Evolutionary conservation across 768 basidiomycete species (phyloP), one percentile per base, ranked within the genome.

Genomic region (Wakefieldia striispora): DNA sequence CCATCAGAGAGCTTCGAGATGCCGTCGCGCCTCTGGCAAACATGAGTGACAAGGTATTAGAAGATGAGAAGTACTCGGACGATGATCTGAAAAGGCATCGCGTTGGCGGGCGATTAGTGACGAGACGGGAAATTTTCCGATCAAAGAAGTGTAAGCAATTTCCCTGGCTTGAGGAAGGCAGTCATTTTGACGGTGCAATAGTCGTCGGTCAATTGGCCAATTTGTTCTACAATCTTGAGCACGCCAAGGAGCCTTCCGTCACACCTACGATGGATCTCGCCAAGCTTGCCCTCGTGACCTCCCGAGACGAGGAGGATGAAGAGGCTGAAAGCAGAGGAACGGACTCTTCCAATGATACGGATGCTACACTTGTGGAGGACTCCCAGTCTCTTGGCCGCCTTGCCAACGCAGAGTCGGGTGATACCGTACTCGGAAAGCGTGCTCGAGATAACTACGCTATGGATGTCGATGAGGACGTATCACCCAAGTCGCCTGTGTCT

Each of bases 221-320:
- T 13, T 76, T 97, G 3, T 97, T 94, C 71, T 79, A 75, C 65
- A 74, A 86, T 45, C 76, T 97, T 33, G 86, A 91, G 57, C 81
- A 78, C 54, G 77, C 79, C 47, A 78, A 83, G 39, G 66, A 72
- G 2, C 69, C 82, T 6, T 77, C 91, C 13, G 83, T 97, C 16
- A 91, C 90, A 0, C 93, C 93, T 0, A 84, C 84, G 3, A 71
- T 91, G 39, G 91, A 95, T 58, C 76, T 97, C 17, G 93, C 93
- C 7, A 93, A 97, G 63, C 80, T 95, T 19, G 94, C 93, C 0
- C 79, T 97, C 17, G 86, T 95, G 29, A 93, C 93, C 6, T 88
- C 89, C 3, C 82, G 90, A 60, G 92, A 94, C 53, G 93, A 95
- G 65, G 88, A 91, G 66, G 89, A 91, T 53, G 89, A 88, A 52